A percentile compares a stretch with the other conserved stretches of the same genome.
Evolutionary conservation across 805 yeast species (phyloP).

Genomic region (Lipomyces lipofer): DNA sequence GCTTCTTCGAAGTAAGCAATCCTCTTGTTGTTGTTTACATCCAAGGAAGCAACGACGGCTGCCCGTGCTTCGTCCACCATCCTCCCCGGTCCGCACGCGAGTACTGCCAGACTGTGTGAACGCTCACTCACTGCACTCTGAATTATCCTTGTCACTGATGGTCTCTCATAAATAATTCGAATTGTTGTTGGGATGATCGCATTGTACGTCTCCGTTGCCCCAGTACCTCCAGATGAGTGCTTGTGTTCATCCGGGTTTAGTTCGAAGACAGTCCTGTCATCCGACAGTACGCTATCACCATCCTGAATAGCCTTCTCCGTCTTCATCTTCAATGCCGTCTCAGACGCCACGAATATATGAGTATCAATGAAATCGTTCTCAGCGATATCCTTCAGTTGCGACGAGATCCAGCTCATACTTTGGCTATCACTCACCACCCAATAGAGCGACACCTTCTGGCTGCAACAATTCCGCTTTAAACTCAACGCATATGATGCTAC

Average conservation of each 20-base stretch:
- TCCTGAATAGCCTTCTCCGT: not conserved
- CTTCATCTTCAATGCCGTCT: constrained; percentile 21
- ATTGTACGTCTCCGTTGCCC: not conserved
- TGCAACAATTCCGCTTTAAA: constrained; percentile 2
- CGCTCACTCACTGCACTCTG: constrained; percentile 37
- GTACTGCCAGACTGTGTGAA: constrained; percentile 49
- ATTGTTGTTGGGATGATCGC: constrained; percentile 2
- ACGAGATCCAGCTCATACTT: constrained; percentile 12
- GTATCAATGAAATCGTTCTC: constrained; percentile 7
- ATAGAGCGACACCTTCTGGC: constrained; percentile 5
- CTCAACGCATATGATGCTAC: constrained; percentile 49
- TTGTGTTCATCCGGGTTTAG: not conserved
- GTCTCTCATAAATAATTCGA: constrained; percentile 42
- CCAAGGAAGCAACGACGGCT: constrained; percentile 47
- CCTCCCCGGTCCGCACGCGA: constrained; percentile 63
- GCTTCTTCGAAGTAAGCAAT: constrained; percentile 74
- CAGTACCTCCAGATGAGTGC: not conserved
- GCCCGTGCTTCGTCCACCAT: constrained; percentile 60
- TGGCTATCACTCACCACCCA: constrained; percentile 13
- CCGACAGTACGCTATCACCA: constrained; percentile 34
- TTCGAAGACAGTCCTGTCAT: constrained; percentile 40
- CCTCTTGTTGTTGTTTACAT: constrained; percentile 46
- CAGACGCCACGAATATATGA: constrained; percentile 11
- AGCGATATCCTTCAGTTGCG: constrained; percentile 5
- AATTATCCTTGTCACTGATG: constrained; percentile 47